These are phyloP conservation scores for Vitis rotundifolia DNA, from an alignment of 164 flowering plant genomes.

Conservation along the genomic window DNA sequence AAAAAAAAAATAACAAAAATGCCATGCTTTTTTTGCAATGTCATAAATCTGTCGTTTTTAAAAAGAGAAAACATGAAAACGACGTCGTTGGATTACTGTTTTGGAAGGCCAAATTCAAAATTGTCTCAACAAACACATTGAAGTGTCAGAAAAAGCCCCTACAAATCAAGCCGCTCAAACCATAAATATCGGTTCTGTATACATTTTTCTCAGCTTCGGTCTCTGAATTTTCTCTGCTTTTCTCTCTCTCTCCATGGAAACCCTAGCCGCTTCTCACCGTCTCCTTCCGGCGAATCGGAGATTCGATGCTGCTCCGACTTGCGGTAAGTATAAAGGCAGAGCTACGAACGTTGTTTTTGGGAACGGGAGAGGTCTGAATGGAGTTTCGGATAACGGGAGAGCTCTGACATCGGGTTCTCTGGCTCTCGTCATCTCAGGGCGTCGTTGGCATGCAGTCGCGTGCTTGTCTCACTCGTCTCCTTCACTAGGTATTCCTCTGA, in stretches of 20 bases:
- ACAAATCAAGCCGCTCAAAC: too few relatives aligned
- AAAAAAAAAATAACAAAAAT: too few relatives aligned
- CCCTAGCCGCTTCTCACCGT: constrained; percentile 24
- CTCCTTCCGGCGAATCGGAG: constrained; percentile 5
- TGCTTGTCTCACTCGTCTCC: constrained; percentile 38
- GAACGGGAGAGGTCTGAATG: too few relatives aligned
- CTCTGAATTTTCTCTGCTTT: not conserved
- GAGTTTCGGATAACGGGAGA: too few relatives aligned
- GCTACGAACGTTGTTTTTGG: not conserved
- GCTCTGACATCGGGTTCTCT: not conserved
- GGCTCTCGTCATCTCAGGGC: not conserved
- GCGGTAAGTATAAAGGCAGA: constrained; percentile 12
- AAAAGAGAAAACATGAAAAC: too few relatives aligned
- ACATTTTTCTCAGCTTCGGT: not conserved
- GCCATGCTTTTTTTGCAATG: too few relatives aligned
- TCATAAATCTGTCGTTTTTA: too few relatives aligned
- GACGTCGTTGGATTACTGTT: too few relatives aligned
- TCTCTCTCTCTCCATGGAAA: constrained; percentile 14
- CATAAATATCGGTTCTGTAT: too few relatives aligned
- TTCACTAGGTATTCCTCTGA: constrained; percentile 22
- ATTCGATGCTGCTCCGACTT: not conserved
- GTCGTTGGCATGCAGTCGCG: constrained; percentile 9
- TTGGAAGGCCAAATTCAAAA: too few relatives aligned
- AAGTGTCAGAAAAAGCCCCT: too few relatives aligned
- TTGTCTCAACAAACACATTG: too few relatives aligned